phyloP scores from a whole-genome alignment of 345 rosid genomes.

The Hevea brasiliensis region DNA sequence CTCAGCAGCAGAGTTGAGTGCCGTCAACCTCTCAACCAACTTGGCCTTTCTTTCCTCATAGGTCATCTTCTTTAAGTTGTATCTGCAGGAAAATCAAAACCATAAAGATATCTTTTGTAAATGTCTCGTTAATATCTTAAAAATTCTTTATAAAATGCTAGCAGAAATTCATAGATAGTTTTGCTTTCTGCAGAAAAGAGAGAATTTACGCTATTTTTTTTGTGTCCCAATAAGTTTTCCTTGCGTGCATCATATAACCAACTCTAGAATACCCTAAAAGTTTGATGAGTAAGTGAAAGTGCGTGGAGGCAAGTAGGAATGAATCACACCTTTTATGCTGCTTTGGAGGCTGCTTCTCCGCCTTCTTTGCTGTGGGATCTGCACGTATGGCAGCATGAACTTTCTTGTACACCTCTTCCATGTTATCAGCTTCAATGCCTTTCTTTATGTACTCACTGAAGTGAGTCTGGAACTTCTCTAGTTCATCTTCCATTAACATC shows the following conservation, averaged over 20 bases:
- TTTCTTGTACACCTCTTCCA: conserved; percentile 67
- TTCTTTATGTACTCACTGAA: conserved; percentile 57
- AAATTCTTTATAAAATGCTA: neutral
- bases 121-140: neutral
- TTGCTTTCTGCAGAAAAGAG: neutral
- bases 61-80: conserved; percentile 75
- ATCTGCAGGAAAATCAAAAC: conserved; percentile 38
- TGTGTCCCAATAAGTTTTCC: too few species aligned
- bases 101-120: neutral
- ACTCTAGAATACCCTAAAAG: neutral
- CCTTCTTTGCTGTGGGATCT: conserved; percentile 51
- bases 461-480: conserved; percentile 69
- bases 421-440: conserved; percentile 50
- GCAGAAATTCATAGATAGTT: neutral
- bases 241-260: too few species aligned
- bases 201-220: too few species aligned
- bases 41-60: conserved; percentile 74
- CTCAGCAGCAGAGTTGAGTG: conserved; percentile 51
- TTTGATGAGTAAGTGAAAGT: neutral
- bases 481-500: conserved; percentile 64
- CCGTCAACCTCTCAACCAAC: conserved; percentile 66
- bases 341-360: conserved; percentile 49
- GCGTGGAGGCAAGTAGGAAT: neutral
- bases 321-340: conserved; percentile 60
- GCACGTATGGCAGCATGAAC: conserved; percentile 75